Evolutionary conservation across 192 early-diverging fungal genomes (phyloP).

Genomic region (Rhizophlyctis rosea): DNA sequence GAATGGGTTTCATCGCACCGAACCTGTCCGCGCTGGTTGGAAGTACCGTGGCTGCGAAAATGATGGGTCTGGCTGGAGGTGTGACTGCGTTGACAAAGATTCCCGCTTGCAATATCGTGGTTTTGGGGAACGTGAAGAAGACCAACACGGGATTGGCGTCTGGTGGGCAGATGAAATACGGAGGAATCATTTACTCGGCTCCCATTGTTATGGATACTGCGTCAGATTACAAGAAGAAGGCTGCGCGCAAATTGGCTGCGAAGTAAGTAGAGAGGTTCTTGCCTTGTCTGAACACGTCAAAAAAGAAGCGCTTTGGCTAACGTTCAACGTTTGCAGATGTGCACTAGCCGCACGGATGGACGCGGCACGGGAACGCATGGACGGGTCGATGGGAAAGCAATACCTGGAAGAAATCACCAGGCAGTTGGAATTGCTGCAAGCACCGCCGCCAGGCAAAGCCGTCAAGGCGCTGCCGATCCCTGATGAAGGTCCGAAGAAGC

Average conservation of each 20-base stretch:
- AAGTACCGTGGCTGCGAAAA: slow-evolving; percentile 79
- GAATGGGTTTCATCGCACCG: slow-evolving; percentile 90
- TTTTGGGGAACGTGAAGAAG: slow-evolving; percentile 56
- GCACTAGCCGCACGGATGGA: slow-evolving; percentile 88
- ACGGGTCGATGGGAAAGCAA: slow-evolving; percentile 69
- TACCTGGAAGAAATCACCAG: slow-evolving; percentile 79
- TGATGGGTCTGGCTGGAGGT: slow-evolving; percentile 89
- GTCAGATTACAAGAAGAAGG: slow-evolving; percentile 74
- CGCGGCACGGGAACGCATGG: slow-evolving; percentile 58
- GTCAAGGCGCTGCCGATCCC: slow-evolving; percentile 91
- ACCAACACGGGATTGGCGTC: slow-evolving; percentile 64
- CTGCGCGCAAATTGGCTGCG: slow-evolving; percentile 73
- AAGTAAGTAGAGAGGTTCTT: slow-evolving; percentile 56
- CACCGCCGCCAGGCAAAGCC: slow-evolving; percentile 80
- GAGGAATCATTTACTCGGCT: slow-evolving; percentile 76
- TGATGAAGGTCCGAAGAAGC: slow-evolving; percentile 83
- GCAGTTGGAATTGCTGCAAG: slow-evolving; percentile 80
- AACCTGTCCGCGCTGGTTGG: slow-evolving; percentile 88
- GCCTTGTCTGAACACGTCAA: too few species aligned
- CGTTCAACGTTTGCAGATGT: slow-evolving; percentile 41
- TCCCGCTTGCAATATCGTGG: slow-evolving; percentile 84
- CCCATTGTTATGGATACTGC: slow-evolving; percentile 69
- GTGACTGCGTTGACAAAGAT: slow-evolving; percentile 82
- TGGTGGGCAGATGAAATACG: slow-evolving; percentile 65
- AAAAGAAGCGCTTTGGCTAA: too few species aligned